Base-by-base conservation (phyloP, 1,284 basidiomycete genomes). In the Pseudozyma pruni region DNA sequence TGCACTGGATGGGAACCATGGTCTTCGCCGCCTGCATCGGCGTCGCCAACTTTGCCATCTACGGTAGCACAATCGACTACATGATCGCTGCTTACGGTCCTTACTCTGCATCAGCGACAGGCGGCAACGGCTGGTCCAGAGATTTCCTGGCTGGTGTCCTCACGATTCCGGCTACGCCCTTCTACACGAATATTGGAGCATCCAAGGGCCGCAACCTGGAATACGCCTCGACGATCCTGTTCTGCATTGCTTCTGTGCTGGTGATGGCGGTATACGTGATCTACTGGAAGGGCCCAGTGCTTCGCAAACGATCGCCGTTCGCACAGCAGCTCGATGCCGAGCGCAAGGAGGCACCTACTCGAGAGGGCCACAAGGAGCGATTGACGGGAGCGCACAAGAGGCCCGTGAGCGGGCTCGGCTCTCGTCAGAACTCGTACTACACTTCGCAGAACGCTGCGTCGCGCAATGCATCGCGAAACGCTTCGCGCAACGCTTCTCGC, bases 1-100 rank as follows among this genome's bases (percentile, higher is more conserved):
- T 80, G 2, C 84, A 82, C 56, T 85, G 84, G 84, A 84, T 85
- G 35, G 84, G 78, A 0, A 81, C 83, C 2, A 84, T 85, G 83
- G 73, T 85, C 43, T 83, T 83, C 52, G 68, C 80, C 1, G 75
- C 76, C 0, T 37, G 83, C 19, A 82, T 85, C 34, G 84, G 80
- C 20, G 82, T 84, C 20, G 83, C 83, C 17, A 84, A 85, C 41
- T 63, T 67, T 16, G 32, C 55, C 14, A 70, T 79, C n/a, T 81
- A 78, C 46, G 71, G 79, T 51, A 72, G 79, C 0, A 84, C 83
- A 1, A 82, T 85, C 44, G 83, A 84, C 53, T 84, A 84, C 61
- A 83, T 84, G 76, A 76, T 84, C 19, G 78, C 78, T 0, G 83
- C 83, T 2, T 85, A 85, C 58, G 84, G 84, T 11, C 80, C 82